Conservation (phyloP, 208 protist species). For the Wallacemonas rigidus region DNA sequence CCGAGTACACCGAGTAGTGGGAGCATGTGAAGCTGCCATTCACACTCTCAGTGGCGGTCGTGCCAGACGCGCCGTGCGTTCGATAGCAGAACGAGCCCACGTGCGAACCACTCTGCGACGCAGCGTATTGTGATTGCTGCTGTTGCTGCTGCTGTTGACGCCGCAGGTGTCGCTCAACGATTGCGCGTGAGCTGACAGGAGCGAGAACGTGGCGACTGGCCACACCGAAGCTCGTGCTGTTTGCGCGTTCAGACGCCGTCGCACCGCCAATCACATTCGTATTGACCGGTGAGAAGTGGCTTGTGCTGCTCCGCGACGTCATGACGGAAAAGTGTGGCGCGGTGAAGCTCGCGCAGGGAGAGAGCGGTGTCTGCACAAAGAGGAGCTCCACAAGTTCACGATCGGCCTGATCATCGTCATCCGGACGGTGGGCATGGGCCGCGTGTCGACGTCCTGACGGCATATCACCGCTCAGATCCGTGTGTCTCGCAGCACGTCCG, state of each 20-base stretch:
- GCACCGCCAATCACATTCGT: neutral
- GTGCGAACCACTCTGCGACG: no score
- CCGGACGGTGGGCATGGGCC: neutral
- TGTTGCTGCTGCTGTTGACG: slow-evolving; percentile 9
- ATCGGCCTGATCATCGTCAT: neutral
- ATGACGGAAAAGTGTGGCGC: slow-evolving; percentile 43
- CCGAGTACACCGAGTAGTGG: neutral
- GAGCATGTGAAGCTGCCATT: neutral
- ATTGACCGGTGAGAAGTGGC: slow-evolving; percentile 2
- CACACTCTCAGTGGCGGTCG: neutral
- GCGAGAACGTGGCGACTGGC: neutral
- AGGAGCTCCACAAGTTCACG: neutral
- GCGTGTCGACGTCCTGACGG: no score
- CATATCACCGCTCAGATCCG: no score
- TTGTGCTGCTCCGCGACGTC: slow-evolving; percentile 16
- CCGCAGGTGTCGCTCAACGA: slow-evolving; percentile 3
- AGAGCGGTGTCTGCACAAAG: slow-evolving; percentile 31
- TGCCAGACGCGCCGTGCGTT: neutral
- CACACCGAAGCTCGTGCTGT: neutral
- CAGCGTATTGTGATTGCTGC: neutral
- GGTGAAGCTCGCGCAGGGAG: slow-evolving; percentile 37
- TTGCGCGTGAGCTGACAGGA: neutral
- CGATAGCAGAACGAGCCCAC: no score
- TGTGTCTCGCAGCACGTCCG: no score
- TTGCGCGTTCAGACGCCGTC: neutral